Evolutionary conservation across 352 stramenopile species (phyloP).

Genomic region (Globisporangium yorkense): DNA sequence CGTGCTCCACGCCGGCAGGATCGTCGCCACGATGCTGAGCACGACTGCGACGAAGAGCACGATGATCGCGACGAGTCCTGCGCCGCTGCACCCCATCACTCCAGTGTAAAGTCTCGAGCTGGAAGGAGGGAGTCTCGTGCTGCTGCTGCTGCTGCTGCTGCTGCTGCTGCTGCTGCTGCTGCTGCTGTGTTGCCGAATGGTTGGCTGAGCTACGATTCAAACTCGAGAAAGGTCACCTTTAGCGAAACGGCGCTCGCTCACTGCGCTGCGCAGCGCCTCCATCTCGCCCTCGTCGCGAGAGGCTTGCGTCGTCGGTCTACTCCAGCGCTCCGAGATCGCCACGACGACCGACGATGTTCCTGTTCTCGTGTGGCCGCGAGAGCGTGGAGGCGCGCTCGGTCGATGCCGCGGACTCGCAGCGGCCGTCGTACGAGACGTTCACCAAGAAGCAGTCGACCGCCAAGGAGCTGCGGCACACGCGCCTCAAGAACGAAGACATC

Average conservation of each 20-base stretch:
- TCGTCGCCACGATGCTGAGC: conserved; percentile 56
- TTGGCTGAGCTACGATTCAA: too few species aligned
- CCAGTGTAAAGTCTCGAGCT: too few species aligned
- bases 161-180: too few species aligned
- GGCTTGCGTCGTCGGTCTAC: too few species aligned
- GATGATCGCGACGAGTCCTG: conserved; percentile 49
- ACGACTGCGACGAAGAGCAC: conserved; percentile 47
- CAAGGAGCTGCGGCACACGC: conserved; percentile 9
- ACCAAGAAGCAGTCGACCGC: conserved; percentile 7
- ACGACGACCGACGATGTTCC: conserved; percentile 18
- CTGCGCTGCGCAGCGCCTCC: too few species aligned
- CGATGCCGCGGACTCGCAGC: not conserved
- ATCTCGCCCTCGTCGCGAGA: too few species aligned
- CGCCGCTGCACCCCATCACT: conserved; percentile 46
- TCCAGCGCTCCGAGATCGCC: too few species aligned
- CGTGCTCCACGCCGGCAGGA: conserved; percentile 62
- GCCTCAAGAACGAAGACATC: conserved; percentile 14
- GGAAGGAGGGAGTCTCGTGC: too few species aligned
- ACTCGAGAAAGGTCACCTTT: too few species aligned
- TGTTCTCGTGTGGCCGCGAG: conserved; percentile 28
- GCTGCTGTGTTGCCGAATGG: too few species aligned
- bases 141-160: too few species aligned
- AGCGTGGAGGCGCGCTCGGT: conserved; percentile 16
- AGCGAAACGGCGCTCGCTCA: too few species aligned
- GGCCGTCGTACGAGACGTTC: conserved; percentile 18